Base-by-base conservation (phyloP, 192 early-diverging fungal genomes). In the Pilaira anomala region DNA sequence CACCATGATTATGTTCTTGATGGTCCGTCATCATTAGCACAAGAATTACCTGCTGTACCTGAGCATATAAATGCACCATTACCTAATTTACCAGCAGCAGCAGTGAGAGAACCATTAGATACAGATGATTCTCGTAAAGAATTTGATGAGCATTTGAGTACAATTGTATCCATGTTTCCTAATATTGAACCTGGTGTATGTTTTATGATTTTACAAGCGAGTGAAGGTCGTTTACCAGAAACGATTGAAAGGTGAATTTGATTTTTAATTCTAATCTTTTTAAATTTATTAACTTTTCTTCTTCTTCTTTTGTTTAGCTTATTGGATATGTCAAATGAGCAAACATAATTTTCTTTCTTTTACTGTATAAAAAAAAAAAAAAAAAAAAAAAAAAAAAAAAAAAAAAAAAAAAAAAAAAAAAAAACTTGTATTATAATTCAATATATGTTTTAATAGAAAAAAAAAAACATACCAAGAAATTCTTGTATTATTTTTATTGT, bases 141-240 rank as follows among this genome's bases (percentile, higher is more conserved):
- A 3, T 89, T 84, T 71, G 65, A 77, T 29, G 69, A 81, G 13
- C 79, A 80, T 16, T 46, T 91, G 21, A 73, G 67, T 9, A 74
- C 80, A 9, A 73, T 90, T 53, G 69, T 76, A 22, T 77, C 84
- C 29, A 91, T 91, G 85, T 91, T 91, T 51, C 85, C 88, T 18
- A 83, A 87, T 63, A 81, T 88, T 21, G 90, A 91, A 19, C 73
- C 75, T 9, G 82, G 86, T 44, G 86, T 91, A 3, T 85, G 87
- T 36, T 83, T 84, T 62, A 81, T 87, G 62, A 81, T 91, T 16
- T 78, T 91, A 24, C 87, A 90, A 67, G 85, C 83, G 28, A 91
- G 85, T 64, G 76, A 83, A 21, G 85, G 87, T 14, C 48, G 66
- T 9, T 48, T 84, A 13, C 60, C 61, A 41, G 60, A 53, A 2